Evolutionary conservation across 768 basidiomycete genomes (phyloP), one percentile per base, ranked within the genome.

Genomic region (Dacryopinax spathularia): DNA sequence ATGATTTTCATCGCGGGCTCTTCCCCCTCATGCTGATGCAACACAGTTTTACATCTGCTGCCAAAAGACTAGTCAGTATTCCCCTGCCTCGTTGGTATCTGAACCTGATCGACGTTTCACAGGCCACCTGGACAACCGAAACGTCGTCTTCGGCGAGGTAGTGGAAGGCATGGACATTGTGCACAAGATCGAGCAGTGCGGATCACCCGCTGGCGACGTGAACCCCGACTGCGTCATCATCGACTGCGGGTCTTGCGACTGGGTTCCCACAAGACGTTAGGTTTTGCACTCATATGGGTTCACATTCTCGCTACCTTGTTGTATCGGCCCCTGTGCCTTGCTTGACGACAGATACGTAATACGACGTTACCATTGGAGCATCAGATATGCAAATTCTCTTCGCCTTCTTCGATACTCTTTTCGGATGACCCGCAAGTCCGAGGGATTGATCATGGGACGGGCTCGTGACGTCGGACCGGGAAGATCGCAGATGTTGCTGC

Each of bases 81-180:
- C 48, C 15, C 48, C 13, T 9, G 5, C 25, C 6, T 10, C 2
- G 31, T 56, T 13, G 15, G 25, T 9, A 3, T 9, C 48, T 56
- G 48, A 56, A 22, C 5, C 39, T 18, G 48, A 10, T 29, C n/a
- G n/a, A n/a, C n/a, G n/a, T 5, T 56, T 10, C 15, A 5, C 48
- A 56, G 48, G 48, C 18, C 48, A 56, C 20, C 29, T 56, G 6
- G 76, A 66, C 84, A 85, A 70, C 82, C 37, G 27, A 63, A 72
- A 75, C 67, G 72, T 86, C 70, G 86, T 88, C 25, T 88, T 89
- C 69, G 87, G 87, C 63, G 84, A 85, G 72, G 84, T 80, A 62
- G 76, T 80, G 27, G 78, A 83, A 12, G 86, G 86, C 18, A 77
- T 85, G 76, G 81, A 85, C 5, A 63, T 87, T 60, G 83, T 91